Base-by-base conservation (phyloP, 2,329 filamentous ascomycete genomes). In the Venturia asperata region DNA sequence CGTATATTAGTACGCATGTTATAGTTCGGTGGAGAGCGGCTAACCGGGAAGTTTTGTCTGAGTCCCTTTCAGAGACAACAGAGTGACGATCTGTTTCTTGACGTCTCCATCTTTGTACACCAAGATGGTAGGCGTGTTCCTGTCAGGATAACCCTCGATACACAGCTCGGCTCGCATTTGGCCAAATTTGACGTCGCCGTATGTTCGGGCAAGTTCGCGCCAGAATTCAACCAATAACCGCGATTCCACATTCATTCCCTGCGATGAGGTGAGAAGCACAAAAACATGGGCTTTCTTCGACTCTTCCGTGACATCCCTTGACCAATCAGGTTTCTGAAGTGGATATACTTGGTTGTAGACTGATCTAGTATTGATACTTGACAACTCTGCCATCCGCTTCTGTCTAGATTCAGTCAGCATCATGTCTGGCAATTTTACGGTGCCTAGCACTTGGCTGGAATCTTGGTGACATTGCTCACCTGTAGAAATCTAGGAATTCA, bases 161-260 rank as follows among this genome's bases (percentile, higher is more conserved):
- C 94, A 96, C 78, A 97, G 86, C 73, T 91, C 87, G 7, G 88
- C 94, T 70, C 88, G 85, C 70, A 99, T 97, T 78, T 97, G 91
- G 75, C 93, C 97, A 77, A 99, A 99, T 78, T 99, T 99, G 75
- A 99, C 81, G 69, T 99, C 93, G 24, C 92, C 91, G 73, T 92
- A 99, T 72, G 93, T 91, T 67, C 77, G 79, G 0, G 94, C 93
- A 49, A 94, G 83, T 72, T 92, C 86, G 43, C 88, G 83, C 92
- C 93, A 99, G 24, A 97, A 81, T 73, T 96, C 89, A 0, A 87
- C 87, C 70, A 97, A 78, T 3, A 97, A 81, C 67, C 89, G 84
- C 3, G 92, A 96, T 77, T 97, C 92, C 42, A 88, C 83, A 72
- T 97, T 97, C 63, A 85, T 89, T 62, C 90, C 88, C 66, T 87